phyloP scores from a whole-genome alignment of 1,284 basidiomycete species.

The Papiliotrema fonsecae region DNA sequence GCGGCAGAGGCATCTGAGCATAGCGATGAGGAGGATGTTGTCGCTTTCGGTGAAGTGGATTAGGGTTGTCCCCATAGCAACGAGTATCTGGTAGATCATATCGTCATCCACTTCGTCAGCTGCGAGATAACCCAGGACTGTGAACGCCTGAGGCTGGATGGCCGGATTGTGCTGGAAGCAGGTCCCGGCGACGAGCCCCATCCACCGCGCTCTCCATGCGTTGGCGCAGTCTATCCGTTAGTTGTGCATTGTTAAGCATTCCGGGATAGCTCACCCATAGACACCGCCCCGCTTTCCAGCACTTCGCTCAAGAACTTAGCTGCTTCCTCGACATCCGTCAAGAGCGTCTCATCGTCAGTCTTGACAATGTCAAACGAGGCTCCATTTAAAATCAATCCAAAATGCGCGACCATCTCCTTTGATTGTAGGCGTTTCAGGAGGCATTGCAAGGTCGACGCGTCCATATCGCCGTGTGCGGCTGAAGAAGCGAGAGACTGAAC shows the following conservation, averaged over 20 bases:
- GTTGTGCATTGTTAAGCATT: neutral
- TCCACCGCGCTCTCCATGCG: conserved; percentile 89
- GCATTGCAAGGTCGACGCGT: conserved; percentile 34
- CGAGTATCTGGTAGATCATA: conserved; percentile 45
- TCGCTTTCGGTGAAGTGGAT: conserved; percentile 37
- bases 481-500: conserved; percentile 59
- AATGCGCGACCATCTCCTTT: conserved; percentile 60
- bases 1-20: conserved; percentile 76
- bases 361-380: conserved; percentile 16
- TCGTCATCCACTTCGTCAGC: conserved; percentile 61
- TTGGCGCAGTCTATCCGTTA: conserved; percentile 67
- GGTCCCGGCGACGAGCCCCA: conserved; percentile 83
- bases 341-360: conserved; percentile 49
- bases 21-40: conserved; percentile 63
- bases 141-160: conserved; percentile 83
- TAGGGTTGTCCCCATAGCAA: conserved; percentile 53
- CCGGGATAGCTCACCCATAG: conserved; percentile 56
- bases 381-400: conserved; percentile 55
- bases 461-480: conserved; percentile 31
- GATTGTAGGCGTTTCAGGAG: conserved; percentile 61
- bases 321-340: conserved; percentile 65
- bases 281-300: conserved; percentile 62
- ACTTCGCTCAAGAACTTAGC: conserved; percentile 62
- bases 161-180: conserved; percentile 90
- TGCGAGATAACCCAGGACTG: conserved; percentile 74